Base-by-base conservation (phyloP, 768 basidiomycete species). In the Trametes maxima region DNA sequence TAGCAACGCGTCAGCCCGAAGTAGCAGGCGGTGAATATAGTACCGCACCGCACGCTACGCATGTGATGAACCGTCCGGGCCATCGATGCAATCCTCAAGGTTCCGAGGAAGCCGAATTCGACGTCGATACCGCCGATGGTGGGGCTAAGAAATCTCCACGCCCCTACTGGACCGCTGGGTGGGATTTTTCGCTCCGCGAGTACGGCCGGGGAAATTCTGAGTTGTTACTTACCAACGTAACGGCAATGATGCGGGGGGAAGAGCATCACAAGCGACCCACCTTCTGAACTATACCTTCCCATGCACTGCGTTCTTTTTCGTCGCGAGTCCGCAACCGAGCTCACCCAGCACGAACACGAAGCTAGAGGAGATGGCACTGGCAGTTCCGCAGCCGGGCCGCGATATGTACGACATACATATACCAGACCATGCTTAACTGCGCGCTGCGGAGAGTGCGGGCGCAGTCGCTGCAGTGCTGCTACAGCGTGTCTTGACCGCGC, bases 151-250 rank as follows among this genome's bases (percentile, higher is more conserved):
- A 55, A 58, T 50, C 39, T 43, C 48, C 48, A 40, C 19, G 42
- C 19, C 57, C 21, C 13, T 4, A 51, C 48, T 24, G 57, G 56
- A 12, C 24, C 33, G 24, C 10, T 25, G 24, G 43, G 14, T 49
- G 55, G 44, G 54, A 56, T 37, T 28, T 48, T 33, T 44, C 25
- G 8, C 35, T 33, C 17, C 21, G 37, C 14, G 8, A 24, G 43
- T 37, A 21, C 33, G 28, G 25, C 22, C 48, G 57, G 57, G 37
- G 33, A 40, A 50, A 35, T 50, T 40, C 48, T 50, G 57, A n/a
- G 43, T 43, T 50, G 57, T 43, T 58, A 58, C 57, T 50, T 50
- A 58, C 57, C 56, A 58, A 58, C 57, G 57, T 58, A 50, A 58
- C 21, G 48, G 57, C 47, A 33, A 48, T 58, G 57, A 58, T 54